These are phyloP conservation scores for Boletellus sp. DNA, from an alignment of 768 basidiomycete genomes.

Conservation along the genomic window DNA sequence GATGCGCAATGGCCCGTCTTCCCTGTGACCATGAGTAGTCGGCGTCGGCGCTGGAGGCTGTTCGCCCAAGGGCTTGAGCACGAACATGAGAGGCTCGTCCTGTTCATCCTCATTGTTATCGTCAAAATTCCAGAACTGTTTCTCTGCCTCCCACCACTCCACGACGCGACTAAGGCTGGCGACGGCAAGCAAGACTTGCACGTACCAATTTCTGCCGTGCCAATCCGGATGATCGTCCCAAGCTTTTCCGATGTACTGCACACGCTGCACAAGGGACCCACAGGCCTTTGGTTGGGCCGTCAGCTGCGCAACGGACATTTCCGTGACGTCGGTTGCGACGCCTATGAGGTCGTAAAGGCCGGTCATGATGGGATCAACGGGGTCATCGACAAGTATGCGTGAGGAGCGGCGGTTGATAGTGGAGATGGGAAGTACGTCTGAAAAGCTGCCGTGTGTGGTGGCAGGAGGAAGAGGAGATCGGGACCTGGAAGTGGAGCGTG, in stretches of 20 bases:
- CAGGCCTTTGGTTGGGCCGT: constrained; percentile 83
- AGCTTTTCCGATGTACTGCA: constrained; percentile 86
- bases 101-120: constrained; percentile 86
- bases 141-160: constrained; percentile 99
- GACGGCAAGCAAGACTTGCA: constrained; percentile 91
- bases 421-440: constrained; percentile 45
- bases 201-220: constrained; percentile 98
- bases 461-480: constrained; percentile 83
- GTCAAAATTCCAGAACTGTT: constrained; percentile 99
- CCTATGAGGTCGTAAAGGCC: constrained; percentile 89
- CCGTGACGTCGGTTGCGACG: constrained; percentile 89
- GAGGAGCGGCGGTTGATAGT: constrained; percentile 70
- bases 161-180: constrained; percentile 95
- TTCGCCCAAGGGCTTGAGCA: constrained; percentile 84
- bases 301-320: constrained; percentile 84
- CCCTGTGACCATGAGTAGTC: constrained; percentile 34
- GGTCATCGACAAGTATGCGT: constrained; percentile 79
- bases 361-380: constrained; percentile 84
- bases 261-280: constrained; percentile 81
- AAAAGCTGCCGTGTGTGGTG: constrained; percentile 61
- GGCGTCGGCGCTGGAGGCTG: constrained; percentile 37
- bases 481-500: constrained; percentile 92
- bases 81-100: constrained; percentile 89
- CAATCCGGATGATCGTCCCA: constrained; percentile 99
- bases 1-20: constrained; percentile 36